These are phyloP conservation scores for Blastobotrys robertii DNA, from an alignment of 805 yeast species.

Conservation along the genomic window DNA sequence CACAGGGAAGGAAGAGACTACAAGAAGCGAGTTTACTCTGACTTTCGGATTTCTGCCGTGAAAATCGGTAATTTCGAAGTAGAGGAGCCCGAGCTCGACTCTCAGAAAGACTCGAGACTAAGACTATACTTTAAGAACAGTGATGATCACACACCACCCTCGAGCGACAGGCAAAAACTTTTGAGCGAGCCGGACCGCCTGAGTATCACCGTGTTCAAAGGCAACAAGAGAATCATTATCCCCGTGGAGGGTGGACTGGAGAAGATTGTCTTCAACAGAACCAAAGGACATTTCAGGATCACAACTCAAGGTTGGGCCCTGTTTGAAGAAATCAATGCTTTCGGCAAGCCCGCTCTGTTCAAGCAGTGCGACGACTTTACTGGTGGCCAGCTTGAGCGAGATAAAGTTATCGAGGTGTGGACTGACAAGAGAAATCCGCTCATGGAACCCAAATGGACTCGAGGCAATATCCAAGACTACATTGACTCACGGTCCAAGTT, in stretches of 20 bases:
- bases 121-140: slow-evolving; percentile 8
- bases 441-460: slow-evolving; percentile 12
- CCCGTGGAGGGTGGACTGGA: slow-evolving; percentile 12
- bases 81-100: slow-evolving; percentile 1
- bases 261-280: slow-evolving; percentile 9
- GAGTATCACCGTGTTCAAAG: slow-evolving; percentile 7
- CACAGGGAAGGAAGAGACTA: too few relatives aligned
- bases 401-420: slow-evolving; percentile 10
- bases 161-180: slow-evolving; percentile 3
- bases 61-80: slow-evolving; percentile 9
- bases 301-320: slow-evolving; percentile 8
- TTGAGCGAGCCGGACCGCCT: slow-evolving; percentile 11
- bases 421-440: slow-evolving; percentile 8
- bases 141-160: slow-evolving; percentile 2
- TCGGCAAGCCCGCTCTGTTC: slow-evolving; percentile 1
- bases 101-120: slow-evolving; percentile 6
- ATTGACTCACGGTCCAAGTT: slow-evolving; percentile 10
- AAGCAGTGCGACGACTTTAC: slow-evolving; percentile 8
- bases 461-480: slow-evolving; percentile 10
- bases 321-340: slow-evolving; percentile 7
- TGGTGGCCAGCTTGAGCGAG: slow-evolving; percentile 3
- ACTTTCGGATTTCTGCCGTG: slow-evolving; percentile 8
- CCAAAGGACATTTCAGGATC: slow-evolving; percentile 10
- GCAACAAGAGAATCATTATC: slow-evolving; percentile 10
- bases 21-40: slow-evolving; percentile 8